Base-by-base conservation (phyloP, 83 land plant species). In the Diphasiastrum complanatum region DNA sequence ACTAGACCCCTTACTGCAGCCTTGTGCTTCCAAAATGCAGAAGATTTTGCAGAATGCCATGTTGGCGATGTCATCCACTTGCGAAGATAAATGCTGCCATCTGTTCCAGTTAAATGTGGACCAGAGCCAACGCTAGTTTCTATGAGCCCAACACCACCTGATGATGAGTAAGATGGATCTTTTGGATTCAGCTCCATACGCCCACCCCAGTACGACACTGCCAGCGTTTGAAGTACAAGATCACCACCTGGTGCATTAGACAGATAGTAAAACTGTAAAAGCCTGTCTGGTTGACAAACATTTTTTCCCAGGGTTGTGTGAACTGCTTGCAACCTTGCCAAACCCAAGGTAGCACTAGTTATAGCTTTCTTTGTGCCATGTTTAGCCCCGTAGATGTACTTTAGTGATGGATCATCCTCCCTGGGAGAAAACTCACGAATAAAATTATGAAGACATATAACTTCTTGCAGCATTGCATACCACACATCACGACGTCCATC, bases 171-270 rank as follows among this genome's bases (percentile, higher is more conserved):
- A 22, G 41, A 43, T 16, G 22, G 53, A 23, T 68, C 61, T 34
- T 52, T 68, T 26, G 71, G 59, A 33, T 76, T 69, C 26, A 69
- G 49, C 14, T 78, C 81, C 63, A 92, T 54, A 22, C 78, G 78
- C 22, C 95, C 91, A 60, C 95, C 98, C 98, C 98, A 92, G 50
- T 74, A 75, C 45, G 62, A 72, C 24, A 92, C 85, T 40, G 98
- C 98, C 33, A 92, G 52, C 32, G 95, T 61, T 75, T 92, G 90
- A 41, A 56, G 65, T 30, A 92, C 98, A 58, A 92, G 61, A 50
- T 81, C 82, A 36, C 87, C 98, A 72, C 70, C 68, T 41, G 91
- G 87, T 47, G 78, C 85, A 78, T 69, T 77, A 47, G 53, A 43
- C 30, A 92, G 40, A 69, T 71, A 85, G 0, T 85, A 80, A 66